Evolutionary conservation across 768 basidiomycete species (phyloP).

Genomic region (Mycena galopus): DNA sequence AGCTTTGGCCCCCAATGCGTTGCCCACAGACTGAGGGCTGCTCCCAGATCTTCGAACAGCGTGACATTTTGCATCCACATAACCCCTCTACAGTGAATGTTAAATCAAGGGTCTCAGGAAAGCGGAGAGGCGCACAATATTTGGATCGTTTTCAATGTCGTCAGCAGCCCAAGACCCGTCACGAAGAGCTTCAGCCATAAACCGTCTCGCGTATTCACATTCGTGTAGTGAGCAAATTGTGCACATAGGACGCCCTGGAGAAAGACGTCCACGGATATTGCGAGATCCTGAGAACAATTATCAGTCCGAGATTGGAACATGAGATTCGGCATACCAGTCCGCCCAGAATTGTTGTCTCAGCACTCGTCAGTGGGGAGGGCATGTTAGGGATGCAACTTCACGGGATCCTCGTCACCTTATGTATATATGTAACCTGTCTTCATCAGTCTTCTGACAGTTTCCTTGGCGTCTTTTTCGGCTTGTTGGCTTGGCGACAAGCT

Average conservation of each 20-base stretch:
- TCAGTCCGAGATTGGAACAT: background rate
- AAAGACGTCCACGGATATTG: background rate
- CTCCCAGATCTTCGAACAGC: background rate
- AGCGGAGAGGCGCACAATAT: background rate
- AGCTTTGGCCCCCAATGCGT: background rate
- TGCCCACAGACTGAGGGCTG: background rate
- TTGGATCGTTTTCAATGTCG: background rate
- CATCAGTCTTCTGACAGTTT: slow-evolving; percentile 20
- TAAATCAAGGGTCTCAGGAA: background rate
- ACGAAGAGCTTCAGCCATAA: background rate
- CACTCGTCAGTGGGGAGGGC: background rate
- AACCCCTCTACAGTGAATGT: background rate
- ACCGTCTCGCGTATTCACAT: background rate
- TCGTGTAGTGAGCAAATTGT: background rate
- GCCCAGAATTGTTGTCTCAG: background rate
- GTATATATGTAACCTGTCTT: background rate
- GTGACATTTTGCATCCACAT: slow-evolving; percentile 4
- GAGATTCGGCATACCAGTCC: background rate
- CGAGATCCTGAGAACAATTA: background rate
- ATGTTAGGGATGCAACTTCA: background rate
- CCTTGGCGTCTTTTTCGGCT: slow-evolving; percentile 12
- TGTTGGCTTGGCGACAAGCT: slow-evolving; percentile 24
- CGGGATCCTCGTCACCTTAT: background rate
- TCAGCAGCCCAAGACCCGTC: background rate
- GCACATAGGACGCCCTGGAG: no score